Evolutionary conservation across 495 filamentous ascomycete genomes (phyloP).

Genomic region (Penicillium subrubescens): DNA sequence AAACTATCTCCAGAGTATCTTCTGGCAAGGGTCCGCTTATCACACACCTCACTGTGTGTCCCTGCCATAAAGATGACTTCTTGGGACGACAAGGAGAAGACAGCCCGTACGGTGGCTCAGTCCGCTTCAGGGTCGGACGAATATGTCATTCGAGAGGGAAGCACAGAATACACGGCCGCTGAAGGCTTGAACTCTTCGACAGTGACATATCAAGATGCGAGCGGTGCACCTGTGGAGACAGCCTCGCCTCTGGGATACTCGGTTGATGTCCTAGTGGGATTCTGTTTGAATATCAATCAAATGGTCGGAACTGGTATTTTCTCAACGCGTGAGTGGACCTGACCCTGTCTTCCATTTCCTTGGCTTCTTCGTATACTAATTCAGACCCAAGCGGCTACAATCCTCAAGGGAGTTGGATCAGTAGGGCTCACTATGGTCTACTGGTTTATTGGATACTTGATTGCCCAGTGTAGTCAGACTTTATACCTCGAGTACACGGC

Average conservation of each 20-base stretch:
- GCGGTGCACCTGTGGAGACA: constrained; percentile 62
- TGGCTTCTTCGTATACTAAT: neutral
- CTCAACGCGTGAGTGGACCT: constrained; percentile 55
- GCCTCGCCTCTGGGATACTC: constrained; percentile 61
- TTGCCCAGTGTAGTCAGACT: constrained; percentile 50
- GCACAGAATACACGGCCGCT: constrained; percentile 51
- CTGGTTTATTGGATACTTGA: constrained; percentile 61
- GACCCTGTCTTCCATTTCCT: neutral
- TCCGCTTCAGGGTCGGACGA: neutral
- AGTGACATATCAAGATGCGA: constrained; percentile 62
- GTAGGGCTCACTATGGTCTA: constrained; percentile 62
- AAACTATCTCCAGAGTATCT: neutral
- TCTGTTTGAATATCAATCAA: constrained; percentile 64
- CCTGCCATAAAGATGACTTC: neutral
- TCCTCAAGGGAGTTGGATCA: constrained; percentile 58
- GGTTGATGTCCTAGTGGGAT: constrained; percentile 55
- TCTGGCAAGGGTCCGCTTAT: neutral
- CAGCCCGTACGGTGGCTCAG: neutral
- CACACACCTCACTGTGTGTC: neutral
- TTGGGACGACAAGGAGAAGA: constrained; percentile 12
- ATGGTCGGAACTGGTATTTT: constrained; percentile 71
- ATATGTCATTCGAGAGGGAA: constrained; percentile 33
- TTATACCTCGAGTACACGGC: constrained; percentile 63
- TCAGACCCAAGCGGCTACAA: constrained; percentile 47
- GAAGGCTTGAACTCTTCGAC: constrained; percentile 57